Evolutionary conservation across 2,329 filamentous ascomycete genomes (phyloP).

Genomic region (Dactylellina leptospora): DNA sequence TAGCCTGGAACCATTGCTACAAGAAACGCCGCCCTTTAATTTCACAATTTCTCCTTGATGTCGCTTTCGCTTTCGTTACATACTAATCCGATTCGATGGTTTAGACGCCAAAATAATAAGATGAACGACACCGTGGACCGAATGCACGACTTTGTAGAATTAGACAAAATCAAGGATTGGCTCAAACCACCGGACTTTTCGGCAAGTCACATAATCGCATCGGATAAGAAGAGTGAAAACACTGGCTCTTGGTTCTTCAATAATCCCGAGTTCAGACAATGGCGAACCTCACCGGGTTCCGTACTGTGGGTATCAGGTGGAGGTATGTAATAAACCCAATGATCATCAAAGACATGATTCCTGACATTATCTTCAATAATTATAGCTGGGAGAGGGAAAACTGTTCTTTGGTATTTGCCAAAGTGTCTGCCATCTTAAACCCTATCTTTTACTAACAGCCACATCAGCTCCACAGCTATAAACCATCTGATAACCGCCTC

Average conservation of each 20-base stretch:
- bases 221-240: constrained; percentile 13
- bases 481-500: background rate
- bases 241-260: constrained; percentile 19
- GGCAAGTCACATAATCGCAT: constrained; percentile 3
- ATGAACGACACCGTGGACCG: constrained; percentile 3
- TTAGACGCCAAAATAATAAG: constrained; percentile 10
- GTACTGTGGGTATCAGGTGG: constrained; percentile 7
- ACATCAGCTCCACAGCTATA: constrained; percentile 4
- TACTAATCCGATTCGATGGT: too few relatives aligned
- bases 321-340: constrained; percentile 5
- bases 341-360: too few relatives aligned
- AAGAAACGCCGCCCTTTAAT: too few relatives aligned
- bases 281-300: background rate
- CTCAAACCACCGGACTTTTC: constrained; percentile 14
- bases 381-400: constrained; percentile 5
- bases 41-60: too few relatives aligned
- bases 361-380: background rate
- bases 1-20: background rate
- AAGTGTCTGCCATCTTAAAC: background rate
- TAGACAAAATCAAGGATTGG: constrained; percentile 25
- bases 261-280: constrained; percentile 1
- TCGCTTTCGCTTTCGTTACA: too few relatives aligned
- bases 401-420: background rate
- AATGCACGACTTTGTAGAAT: background rate
- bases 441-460: background rate